Percentiles rank a stretch among this genome's conserved stretches.
Evolutionary conservation across 305 asterid genomes (phyloP).

Genomic region (Fraxinus velutina): DNA sequence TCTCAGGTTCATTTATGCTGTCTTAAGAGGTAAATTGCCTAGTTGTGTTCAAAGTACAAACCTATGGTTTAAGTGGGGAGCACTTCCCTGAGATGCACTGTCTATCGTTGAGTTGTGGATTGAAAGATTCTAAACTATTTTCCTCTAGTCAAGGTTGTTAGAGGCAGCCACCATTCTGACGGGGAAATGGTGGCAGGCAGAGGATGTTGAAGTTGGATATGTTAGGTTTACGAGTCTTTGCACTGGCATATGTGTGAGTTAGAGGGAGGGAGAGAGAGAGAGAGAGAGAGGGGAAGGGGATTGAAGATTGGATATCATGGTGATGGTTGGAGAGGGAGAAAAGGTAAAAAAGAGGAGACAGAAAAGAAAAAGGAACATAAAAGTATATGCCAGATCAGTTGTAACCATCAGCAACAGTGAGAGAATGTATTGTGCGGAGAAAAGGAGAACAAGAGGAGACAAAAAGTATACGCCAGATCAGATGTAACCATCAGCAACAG

Average conservation of each 20-base stretch:
- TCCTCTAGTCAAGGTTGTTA: neutral
- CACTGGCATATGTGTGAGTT: neutral
- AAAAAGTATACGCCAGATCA: neutral
- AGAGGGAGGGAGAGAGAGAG: neutral
- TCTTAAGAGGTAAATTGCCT: neutral
- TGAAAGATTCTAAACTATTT: neutral
- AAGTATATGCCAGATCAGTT: neutral
- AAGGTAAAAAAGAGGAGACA: neutral
- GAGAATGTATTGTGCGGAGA: neutral
- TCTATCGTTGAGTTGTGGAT: neutral
- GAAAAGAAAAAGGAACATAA: neutral
- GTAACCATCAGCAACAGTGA: neutral
- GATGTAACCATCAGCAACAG: neutral
- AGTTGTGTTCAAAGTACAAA: neutral
- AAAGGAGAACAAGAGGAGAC: neutral
- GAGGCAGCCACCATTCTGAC: neutral
- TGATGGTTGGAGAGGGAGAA: neutral
- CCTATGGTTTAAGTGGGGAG: neutral
- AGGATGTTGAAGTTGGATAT: neutral
- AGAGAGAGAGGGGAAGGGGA: neutral
- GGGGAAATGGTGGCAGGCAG: neutral
- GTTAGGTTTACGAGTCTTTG: neutral
- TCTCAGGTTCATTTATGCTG: neutral
- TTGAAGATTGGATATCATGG: neutral
- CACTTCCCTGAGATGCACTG: neutral